Evolutionary conservation across 2,329 filamentous ascomycete species (phyloP).

Genomic region (Raffaelea albimanens): DNA sequence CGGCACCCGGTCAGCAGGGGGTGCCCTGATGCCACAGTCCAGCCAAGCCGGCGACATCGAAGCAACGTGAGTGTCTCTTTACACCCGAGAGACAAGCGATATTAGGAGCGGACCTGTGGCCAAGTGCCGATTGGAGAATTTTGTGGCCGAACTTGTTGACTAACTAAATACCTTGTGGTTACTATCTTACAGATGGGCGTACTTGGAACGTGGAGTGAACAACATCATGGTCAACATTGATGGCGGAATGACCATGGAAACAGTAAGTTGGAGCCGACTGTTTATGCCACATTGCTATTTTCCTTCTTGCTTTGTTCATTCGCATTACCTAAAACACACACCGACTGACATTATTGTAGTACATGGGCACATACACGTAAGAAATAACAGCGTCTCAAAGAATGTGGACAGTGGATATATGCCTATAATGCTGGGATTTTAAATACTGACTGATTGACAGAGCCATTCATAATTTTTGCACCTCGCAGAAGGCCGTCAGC

Average conservation of each 20-base stretch:
- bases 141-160: too few relatives aligned
- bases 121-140: too few relatives aligned
- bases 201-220: conserved; percentile 78
- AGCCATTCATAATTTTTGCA: conserved; percentile 98
- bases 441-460: conserved; percentile 24
- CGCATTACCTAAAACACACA: not conserved
- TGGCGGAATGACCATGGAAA: conserved; percentile 87
- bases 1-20: conserved; percentile 2
- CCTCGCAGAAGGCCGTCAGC: conserved; percentile 86
- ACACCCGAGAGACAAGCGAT: too few relatives aligned
- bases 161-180: not conserved
- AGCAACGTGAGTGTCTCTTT: conserved; percentile 12
- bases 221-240: conserved; percentile 90
- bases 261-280: conserved; percentile 40
- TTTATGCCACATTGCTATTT: too few relatives aligned
- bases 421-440: too few relatives aligned
- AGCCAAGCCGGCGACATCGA: conserved; percentile 15
- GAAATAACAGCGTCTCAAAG: conserved; percentile 15
- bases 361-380: conserved; percentile 95
- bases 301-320: not conserved
- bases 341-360: conserved; percentile 35
- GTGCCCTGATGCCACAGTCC: conserved; percentile 8
- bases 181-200: conserved; percentile 78
- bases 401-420: too few relatives aligned
- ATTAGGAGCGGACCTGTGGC: not conserved